Conservation (phyloP, 495 filamentous ascomycete species). For the Aspergillus conjunctus region DNA sequence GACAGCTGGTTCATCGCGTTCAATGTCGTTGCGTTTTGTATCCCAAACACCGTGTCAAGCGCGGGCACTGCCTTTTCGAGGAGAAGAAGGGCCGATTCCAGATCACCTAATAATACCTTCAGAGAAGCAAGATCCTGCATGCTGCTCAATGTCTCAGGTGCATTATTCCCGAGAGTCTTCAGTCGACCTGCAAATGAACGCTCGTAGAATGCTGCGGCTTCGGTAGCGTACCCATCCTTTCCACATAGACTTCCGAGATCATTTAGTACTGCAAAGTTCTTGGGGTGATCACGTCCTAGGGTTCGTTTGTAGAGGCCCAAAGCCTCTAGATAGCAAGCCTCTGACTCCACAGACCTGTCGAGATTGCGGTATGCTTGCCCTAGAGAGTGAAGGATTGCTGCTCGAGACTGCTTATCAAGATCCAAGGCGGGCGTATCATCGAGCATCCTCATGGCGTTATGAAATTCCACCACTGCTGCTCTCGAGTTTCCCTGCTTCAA, state of each 20-base stretch:
- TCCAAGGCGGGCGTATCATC: slow-evolving; percentile 28
- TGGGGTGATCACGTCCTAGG: slow-evolving; percentile 31
- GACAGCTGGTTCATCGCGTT: slow-evolving; percentile 36
- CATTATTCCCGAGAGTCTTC: slow-evolving; percentile 33
- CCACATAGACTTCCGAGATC: slow-evolving; percentile 34
- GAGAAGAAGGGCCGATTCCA: slow-evolving; percentile 33
- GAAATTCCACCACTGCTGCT: slow-evolving; percentile 30
- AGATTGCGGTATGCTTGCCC: slow-evolving; percentile 32
- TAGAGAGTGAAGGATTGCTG: slow-evolving; percentile 30
- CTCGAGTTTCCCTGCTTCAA: slow-evolving; percentile 26
- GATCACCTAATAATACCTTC: slow-evolving; percentile 31
- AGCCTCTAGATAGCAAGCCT: slow-evolving; percentile 32
- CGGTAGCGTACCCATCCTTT: slow-evolving; percentile 35
- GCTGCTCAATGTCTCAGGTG: slow-evolving; percentile 34
- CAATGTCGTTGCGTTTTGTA: slow-evolving; percentile 33
- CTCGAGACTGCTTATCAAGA: slow-evolving; percentile 27
- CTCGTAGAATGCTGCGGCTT: slow-evolving; percentile 36
- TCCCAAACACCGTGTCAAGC: slow-evolving; percentile 34
- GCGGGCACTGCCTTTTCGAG: slow-evolving; percentile 35
- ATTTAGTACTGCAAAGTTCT: slow-evolving; percentile 32
- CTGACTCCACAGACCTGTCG: slow-evolving; percentile 29
- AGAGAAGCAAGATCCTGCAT: slow-evolving; percentile 37
- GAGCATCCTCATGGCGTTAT: slow-evolving; percentile 30
- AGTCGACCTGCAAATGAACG: slow-evolving; percentile 35
- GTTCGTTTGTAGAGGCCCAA: slow-evolving; percentile 32